Conservation (phyloP, 371 early-diverging fungal species). For the Mortierella sp. region DNA sequence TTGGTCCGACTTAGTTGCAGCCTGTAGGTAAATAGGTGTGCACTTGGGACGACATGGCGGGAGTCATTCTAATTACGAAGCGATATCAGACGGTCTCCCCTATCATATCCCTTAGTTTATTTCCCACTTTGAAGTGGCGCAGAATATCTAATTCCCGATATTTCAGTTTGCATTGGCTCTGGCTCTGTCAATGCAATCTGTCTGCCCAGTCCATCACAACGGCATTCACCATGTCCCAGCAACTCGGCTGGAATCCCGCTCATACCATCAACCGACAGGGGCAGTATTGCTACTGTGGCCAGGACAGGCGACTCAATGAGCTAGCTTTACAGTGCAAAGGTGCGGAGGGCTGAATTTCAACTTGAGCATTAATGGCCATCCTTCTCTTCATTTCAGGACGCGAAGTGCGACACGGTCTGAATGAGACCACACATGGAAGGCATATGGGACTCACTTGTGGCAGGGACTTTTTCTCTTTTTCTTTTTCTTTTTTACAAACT, state of each 20-base stretch:
- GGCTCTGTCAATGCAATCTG: no score
- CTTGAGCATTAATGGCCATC: not conserved
- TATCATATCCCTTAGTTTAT: no score
- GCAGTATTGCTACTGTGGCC: constrained; percentile 74
- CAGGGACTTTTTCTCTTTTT: not conserved
- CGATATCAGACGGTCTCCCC: no score
- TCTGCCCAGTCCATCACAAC: not conserved
- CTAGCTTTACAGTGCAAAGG: constrained; percentile 69
- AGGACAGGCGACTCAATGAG: constrained; percentile 69
- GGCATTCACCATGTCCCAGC: no score
- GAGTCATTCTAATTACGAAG: no score
- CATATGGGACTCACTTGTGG: not conserved
- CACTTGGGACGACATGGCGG: no score
- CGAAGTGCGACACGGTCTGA: not conserved
- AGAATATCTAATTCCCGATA: no score
- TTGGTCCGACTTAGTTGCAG: no score
- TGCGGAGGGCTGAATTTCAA: constrained; percentile 29
- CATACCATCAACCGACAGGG: constrained; percentile 73
- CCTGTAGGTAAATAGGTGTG: no score
- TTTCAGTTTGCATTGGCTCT: no score
- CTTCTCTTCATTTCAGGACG: not conserved
- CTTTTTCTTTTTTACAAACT: not conserved
- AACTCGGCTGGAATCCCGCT: constrained; percentile 66
- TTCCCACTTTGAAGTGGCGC: no score
- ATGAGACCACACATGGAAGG: constrained; percentile 6